These are phyloP conservation scores for Silene latifolia DNA, from an alignment of 148 eudicot species.

Conservation along the genomic window DNA sequence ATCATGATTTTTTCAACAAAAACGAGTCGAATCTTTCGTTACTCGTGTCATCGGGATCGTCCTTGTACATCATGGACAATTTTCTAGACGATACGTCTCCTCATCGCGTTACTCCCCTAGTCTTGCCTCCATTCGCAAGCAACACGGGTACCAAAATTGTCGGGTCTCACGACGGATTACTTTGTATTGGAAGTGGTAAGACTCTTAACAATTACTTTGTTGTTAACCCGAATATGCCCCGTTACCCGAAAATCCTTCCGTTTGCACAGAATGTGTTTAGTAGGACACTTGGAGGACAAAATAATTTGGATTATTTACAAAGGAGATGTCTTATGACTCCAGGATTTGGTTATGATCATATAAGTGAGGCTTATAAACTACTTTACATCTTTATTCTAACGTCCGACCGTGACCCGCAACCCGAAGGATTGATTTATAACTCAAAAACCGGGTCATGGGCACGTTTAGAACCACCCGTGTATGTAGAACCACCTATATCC, in stretches of 20 bases:
- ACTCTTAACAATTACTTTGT: background rate
- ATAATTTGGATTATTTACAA: background rate
- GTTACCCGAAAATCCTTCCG: background rate
- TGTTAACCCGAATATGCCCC: background rate
- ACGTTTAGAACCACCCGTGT: background rate
- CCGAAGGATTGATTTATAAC: constrained; percentile 2
- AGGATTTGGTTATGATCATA: constrained; percentile 5
- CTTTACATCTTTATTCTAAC: background rate
- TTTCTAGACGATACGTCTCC: background rate
- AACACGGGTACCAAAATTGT: background rate
- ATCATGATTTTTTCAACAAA: background rate
- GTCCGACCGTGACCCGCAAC: background rate
- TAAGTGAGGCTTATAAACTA: background rate
- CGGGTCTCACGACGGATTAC: background rate
- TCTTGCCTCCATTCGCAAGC: background rate
- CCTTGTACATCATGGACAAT: background rate
- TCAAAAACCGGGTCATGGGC: constrained; percentile 3
- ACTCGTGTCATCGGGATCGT: background rate
- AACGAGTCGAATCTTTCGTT: background rate
- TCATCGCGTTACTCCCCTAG: background rate
- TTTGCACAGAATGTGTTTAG: background rate
- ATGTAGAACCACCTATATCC: background rate
- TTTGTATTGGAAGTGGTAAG: constrained; percentile 7
- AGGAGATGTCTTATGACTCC: background rate
- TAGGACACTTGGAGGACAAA: background rate